These are phyloP conservation scores for Zea luxurians DNA, from an alignment of 176 grass and related monocot genomes.

Conservation along the genomic window DNA sequence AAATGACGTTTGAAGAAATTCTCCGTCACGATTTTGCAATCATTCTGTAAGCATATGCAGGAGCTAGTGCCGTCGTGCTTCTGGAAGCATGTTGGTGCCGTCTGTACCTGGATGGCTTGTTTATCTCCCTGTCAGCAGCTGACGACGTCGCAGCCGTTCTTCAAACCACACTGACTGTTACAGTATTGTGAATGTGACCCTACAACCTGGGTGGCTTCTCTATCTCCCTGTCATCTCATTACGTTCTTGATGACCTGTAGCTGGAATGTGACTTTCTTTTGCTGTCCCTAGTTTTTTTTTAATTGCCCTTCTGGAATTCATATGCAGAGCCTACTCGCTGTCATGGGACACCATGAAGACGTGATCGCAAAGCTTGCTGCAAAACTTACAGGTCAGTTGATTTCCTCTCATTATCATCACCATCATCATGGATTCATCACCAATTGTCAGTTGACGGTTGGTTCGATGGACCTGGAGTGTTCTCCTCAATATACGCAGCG, in stretches of 20 bases:
- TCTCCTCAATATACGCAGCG: background rate
- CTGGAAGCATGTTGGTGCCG: too few relatives aligned
- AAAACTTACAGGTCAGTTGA: background rate
- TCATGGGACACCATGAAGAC: background rate
- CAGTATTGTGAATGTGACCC: conserved; percentile 11
- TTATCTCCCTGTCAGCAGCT: conserved; percentile 27
- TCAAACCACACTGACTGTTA: background rate
- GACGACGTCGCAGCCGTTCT: background rate
- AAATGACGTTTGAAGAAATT: background rate
- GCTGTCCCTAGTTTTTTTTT: background rate
- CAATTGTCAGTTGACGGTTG: conserved; percentile 8
- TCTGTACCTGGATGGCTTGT: background rate
- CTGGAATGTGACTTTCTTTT: conserved; percentile 15
- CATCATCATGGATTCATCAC: background rate
- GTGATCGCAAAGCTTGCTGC: background rate
- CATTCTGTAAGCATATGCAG: background rate
- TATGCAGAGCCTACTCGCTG: background rate
- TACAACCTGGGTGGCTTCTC: background rate
- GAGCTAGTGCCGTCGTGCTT: background rate
- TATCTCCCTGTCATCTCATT: background rate
- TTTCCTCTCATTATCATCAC: background rate
- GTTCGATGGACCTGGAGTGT: background rate
- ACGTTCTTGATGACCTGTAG: background rate
- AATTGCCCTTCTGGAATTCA: background rate
- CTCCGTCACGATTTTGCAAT: background rate